A percentile compares a stretch with the other conserved stretches of the same genome.
phyloP scores from a whole-genome alignment of 805 yeast species.

The Ogataea polymorpha region DNA sequence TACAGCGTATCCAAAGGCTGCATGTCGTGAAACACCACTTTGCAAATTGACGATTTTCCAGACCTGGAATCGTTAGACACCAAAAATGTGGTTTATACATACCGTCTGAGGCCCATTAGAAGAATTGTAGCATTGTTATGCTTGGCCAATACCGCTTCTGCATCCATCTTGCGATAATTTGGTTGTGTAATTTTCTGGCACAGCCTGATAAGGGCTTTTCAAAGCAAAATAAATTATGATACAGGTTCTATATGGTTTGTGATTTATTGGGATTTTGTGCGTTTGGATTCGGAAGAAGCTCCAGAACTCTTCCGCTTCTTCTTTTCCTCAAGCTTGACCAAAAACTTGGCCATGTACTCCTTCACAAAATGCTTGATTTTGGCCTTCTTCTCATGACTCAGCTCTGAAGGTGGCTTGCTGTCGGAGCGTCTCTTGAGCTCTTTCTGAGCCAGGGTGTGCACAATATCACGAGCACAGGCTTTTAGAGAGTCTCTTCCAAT shows the following conservation, averaged over 20 bases:
- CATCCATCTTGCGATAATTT: slow-evolving; percentile 16
- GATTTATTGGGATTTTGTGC: neutral
- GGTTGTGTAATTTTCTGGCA: slow-evolving; percentile 3
- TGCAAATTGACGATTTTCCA: slow-evolving; percentile 93
- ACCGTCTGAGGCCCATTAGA: slow-evolving; percentile 80
- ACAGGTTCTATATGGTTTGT: slow-evolving; percentile 2
- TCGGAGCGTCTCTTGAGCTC: slow-evolving; percentile 51
- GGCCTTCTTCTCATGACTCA: slow-evolving; percentile 60
- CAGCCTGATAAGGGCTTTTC: slow-evolving; percentile 1
- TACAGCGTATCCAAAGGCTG: slow-evolving; percentile 92
- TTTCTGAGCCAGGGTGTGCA: slow-evolving; percentile 61
- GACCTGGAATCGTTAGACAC: slow-evolving; percentile 42
- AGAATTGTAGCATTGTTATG: slow-evolving; percentile 77
- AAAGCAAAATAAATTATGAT: slow-evolving; percentile 1
- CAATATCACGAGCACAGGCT: slow-evolving; percentile 76
- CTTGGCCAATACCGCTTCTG: slow-evolving; percentile 31
- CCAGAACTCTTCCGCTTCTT: slow-evolving; percentile 11
- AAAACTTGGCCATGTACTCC: slow-evolving; percentile 64
- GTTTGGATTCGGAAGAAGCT: neutral
- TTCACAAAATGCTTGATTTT: slow-evolving; percentile 67
- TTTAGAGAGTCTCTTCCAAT: slow-evolving; percentile 74
- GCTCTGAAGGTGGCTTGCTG: slow-evolving; percentile 48
- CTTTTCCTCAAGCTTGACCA: slow-evolving; percentile 42
- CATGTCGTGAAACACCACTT: slow-evolving; percentile 95
- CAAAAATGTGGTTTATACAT: slow-evolving; percentile 17